These are phyloP conservation scores for Leccinum rimulosum DNA, from an alignment of 768 basidiomycete genomes.

Conservation along the genomic window DNA sequence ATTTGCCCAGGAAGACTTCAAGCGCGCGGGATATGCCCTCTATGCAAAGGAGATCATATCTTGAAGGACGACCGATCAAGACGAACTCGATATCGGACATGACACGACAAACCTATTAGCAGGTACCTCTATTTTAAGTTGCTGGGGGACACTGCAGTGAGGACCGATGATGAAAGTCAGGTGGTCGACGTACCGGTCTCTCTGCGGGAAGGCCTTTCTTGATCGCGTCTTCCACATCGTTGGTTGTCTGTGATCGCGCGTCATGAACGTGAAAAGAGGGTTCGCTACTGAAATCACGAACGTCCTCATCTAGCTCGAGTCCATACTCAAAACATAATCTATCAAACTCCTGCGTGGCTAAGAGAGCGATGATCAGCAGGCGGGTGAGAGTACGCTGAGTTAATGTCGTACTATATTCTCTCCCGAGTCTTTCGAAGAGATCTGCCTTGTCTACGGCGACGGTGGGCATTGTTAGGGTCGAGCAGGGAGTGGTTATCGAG, in stretches of 20 bases:
- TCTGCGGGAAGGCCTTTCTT: constrained; percentile 85
- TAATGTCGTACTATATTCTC: constrained; percentile 65
- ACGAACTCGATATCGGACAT: background rate
- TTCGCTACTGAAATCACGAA: constrained; percentile 38
- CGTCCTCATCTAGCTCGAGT: constrained; percentile 96
- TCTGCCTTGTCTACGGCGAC: constrained; percentile 94
- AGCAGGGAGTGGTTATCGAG: background rate
- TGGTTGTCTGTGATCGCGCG: constrained; percentile 66
- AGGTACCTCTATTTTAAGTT: constrained; percentile 98
- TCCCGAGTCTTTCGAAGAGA: constrained; percentile 83
- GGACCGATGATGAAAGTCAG: background rate
- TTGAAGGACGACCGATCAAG: constrained; percentile 29
- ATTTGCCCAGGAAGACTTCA: constrained; percentile 73
- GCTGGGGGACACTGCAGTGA: constrained; percentile 43
- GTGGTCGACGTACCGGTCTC: constrained; percentile 58
- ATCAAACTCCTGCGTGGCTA: constrained; percentile 94
- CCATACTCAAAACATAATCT: constrained; percentile 96
- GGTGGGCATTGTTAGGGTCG: constrained; percentile 70
- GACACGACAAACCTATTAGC: constrained; percentile 74
- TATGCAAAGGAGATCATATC: constrained; percentile 97
- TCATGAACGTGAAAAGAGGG: constrained; percentile 1
- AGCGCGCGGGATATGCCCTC: constrained; percentile 92
- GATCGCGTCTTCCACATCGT: constrained; percentile 76
- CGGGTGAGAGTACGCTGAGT: constrained; percentile 4
- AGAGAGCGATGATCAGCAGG: constrained; percentile 12